Evolutionary conservation across 2,329 filamentous ascomycete genomes (phyloP), one percentile per base, ranked within the genome.

Genomic region (Arthrinium puccinioides): DNA sequence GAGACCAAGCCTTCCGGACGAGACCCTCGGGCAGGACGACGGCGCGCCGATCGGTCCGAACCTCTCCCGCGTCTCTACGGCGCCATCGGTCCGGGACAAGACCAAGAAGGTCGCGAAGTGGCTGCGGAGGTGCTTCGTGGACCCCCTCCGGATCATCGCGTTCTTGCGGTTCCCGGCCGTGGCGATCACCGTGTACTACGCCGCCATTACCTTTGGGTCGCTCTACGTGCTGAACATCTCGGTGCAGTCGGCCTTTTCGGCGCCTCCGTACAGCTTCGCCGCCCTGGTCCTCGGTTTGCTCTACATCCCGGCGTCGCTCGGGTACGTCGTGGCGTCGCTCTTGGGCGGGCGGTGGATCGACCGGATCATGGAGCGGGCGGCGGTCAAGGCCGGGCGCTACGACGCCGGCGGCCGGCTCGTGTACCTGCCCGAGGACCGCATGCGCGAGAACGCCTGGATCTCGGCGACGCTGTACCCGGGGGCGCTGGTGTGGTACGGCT

Each of bases 371-470:
- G 69, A 75, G 21, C 74, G 83, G 15, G 82, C 87, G 57, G 87
- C 87, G 1, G 65, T 63, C n/a, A 79, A 72, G 44, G 84, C 82
- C 0, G 76, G 76, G 10, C 69, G 84, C 18, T 83, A 81, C 49
- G 83, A 87, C 47, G 72, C 70, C 24, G 60, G 74, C 25, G 85
- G 84, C 11, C 73, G 71, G 41, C 64, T 87, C 15, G 63, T 86
- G 9, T 83, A 78, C 51, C 66, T 77, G 3, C 87, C 87, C 0
- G 87, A 92, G 60, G 87, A 94, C 56, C 74, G 87, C 10, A 85
- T 92, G 76, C 70, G 80, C 29, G 83, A 90, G 54, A 92, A 94
- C 53, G 82, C 83, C 3, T 90, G 82, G 82, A 59, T 89, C 1
- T 82, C 82, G 4, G 80, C 80, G 1, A 65, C 78, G 4, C 48